These are phyloP conservation scores for Capsicum pubescens DNA, from an alignment of 257 asterid genomes.

Conservation along the genomic window DNA sequence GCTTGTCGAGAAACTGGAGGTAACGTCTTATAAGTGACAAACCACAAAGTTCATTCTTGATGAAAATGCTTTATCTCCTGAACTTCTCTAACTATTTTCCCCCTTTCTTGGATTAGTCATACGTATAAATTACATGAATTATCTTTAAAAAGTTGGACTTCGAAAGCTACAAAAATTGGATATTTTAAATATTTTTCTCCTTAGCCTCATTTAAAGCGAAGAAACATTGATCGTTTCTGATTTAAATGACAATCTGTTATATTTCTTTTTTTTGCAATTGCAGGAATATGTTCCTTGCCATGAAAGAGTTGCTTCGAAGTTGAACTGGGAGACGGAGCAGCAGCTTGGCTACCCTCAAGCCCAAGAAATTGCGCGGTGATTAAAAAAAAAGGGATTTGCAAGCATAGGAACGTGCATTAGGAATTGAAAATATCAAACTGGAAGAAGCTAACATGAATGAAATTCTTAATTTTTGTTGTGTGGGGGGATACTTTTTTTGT, in stretches of 20 bases:
- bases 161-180: background rate
- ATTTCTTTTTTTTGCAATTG: too few species aligned
- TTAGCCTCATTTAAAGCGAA: background rate
- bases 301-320: slow-evolving; percentile 47
- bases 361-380: slow-evolving; percentile 58
- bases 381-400: slow-evolving; percentile 30
- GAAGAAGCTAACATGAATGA: slow-evolving; percentile 54
- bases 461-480: slow-evolving; percentile 41
- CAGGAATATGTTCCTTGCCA: slow-evolving; percentile 59
- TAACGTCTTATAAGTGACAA: slow-evolving; percentile 29
- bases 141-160: background rate
- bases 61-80: background rate
- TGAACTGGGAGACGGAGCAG: slow-evolving; percentile 62
- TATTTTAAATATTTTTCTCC: background rate
- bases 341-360: slow-evolving; percentile 45
- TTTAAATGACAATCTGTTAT: background rate
- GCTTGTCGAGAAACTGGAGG: slow-evolving; percentile 90
- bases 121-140: background rate
- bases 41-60: background rate
- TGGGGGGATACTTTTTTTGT: slow-evolving; percentile 52
- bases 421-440: slow-evolving; percentile 37
- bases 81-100: background rate
- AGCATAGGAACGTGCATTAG: slow-evolving; percentile 35
- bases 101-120: too few species aligned
- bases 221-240: background rate